These are phyloP conservation scores for Trichophaea hybrida DNA, from an alignment of 2,329 filamentous ascomycete species.

Conservation along the genomic window DNA sequence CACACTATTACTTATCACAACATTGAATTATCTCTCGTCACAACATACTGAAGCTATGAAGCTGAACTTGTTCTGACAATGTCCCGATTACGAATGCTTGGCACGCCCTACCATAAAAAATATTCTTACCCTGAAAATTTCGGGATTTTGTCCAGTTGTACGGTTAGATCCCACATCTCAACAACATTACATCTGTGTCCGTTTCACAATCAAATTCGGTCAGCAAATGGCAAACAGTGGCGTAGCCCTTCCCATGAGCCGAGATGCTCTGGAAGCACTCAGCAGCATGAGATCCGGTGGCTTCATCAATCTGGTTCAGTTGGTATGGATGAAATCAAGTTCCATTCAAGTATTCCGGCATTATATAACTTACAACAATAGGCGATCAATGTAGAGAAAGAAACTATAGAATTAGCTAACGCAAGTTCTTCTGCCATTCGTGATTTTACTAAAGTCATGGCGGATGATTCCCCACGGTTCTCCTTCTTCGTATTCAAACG, in stretches of 20 bases:
- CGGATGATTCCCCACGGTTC: conserved; percentile 56
- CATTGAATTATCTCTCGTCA: no score
- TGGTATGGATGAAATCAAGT: conserved; percentile 38
- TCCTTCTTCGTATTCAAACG: conserved; percentile 55
- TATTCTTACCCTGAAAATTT: no score
- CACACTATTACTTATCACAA: no score
- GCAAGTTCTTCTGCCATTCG: conserved; percentile 41
- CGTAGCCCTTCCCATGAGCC: conserved; percentile 39
- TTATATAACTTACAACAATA: conserved; percentile 28
- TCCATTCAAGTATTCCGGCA: background rate
- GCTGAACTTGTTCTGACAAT: no score
- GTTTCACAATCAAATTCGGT: background rate
- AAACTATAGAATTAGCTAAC: conserved; percentile 51
- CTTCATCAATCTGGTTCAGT: conserved; percentile 44
- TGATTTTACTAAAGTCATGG: conserved; percentile 47
- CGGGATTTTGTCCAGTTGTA: no score
- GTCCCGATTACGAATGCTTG: no score
- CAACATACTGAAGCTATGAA: no score
- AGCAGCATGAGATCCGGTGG: conserved; percentile 41
- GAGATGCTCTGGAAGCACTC: conserved; percentile 51
- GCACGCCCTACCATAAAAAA: no score
- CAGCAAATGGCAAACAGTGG: background rate
- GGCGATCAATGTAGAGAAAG: conserved; percentile 58
- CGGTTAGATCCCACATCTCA: no score
- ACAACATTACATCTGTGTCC: no score